Conservation (phyloP, 129 eudicot genomes). For the Lactuca sativa region DNA sequence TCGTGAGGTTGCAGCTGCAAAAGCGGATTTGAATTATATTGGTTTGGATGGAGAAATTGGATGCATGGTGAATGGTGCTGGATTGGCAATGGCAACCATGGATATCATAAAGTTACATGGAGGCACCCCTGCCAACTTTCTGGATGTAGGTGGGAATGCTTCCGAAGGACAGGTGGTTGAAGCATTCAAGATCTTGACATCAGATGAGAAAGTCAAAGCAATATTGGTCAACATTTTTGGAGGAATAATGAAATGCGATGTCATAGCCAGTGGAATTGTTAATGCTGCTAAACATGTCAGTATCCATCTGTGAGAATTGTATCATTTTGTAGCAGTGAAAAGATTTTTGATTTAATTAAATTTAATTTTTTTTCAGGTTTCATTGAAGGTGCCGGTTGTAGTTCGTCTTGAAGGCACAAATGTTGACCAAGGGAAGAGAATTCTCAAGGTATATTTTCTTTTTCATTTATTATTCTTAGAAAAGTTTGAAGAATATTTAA, state of each 20-base stretch:
- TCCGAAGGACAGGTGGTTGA: conserved; percentile 99
- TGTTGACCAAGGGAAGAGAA: conserved; percentile 92
- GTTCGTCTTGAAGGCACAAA: conserved; percentile 98
- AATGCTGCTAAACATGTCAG: conserved; percentile 94
- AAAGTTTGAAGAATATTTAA: background rate
- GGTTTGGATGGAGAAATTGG: conserved; percentile 99
- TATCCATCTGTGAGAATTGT: background rate
- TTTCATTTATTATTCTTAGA: background rate
- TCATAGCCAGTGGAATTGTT: conserved; percentile 97
- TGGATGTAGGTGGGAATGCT: conserved; percentile 99
- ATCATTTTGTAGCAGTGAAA: background rate
- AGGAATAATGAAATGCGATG: conserved; percentile 99
- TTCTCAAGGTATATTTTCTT: conserved; percentile 62
- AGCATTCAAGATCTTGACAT: conserved; percentile 94
- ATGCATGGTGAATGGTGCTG: conserved; percentile 99
- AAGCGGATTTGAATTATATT: conserved; percentile 92
- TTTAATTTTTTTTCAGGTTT: conserved; percentile 47
- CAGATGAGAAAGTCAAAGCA: conserved; percentile 97
- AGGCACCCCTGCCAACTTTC: conserved; percentile 98
- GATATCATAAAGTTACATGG: conserved; percentile 95
- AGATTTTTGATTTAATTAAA: background rate
- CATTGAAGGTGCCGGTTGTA: conserved; percentile 85
- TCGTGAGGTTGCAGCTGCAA: conserved; percentile 99
- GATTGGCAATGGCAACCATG: conserved; percentile 99
- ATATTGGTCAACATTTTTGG: conserved; percentile 96